These are phyloP conservation scores for Sugiyamaella neomexicana DNA, from an alignment of 1,139 yeast species.

Conservation along the genomic window DNA sequence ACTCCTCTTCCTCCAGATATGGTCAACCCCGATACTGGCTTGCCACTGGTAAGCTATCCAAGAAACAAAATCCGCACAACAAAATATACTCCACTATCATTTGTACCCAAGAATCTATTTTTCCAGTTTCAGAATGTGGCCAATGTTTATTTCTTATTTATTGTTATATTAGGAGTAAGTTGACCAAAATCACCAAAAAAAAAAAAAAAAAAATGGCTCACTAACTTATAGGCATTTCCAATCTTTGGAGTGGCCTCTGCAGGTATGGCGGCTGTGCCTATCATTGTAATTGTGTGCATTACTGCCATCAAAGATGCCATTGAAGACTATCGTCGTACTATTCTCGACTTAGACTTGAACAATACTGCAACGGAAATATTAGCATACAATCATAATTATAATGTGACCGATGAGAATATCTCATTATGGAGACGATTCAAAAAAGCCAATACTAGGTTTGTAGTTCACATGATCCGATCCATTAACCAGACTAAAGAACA, in stretches of 20 bases:
- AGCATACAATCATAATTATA: conserved; percentile 67
- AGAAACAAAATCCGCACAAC: conserved; percentile 95
- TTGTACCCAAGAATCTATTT: conserved; percentile 78
- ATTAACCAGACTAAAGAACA: conserved; percentile 29
- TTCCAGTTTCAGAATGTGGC: conserved; percentile 89
- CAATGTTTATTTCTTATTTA: conserved; percentile 76
- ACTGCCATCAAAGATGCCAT: conserved; percentile 93
- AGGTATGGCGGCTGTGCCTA: conserved; percentile 88
- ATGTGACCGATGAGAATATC: conserved; percentile 68
- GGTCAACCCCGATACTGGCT: conserved; percentile 58
- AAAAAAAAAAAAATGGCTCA: too few relatives aligned
- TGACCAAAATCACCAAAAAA: background rate
- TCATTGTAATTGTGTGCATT: conserved; percentile 83
- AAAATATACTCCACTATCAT: conserved; percentile 86
- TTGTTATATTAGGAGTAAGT: conserved; percentile 68
- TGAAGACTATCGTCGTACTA: conserved; percentile 86
- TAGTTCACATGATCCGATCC: conserved; percentile 29
- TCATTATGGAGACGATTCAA: conserved; percentile 68
- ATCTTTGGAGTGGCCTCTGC: conserved; percentile 92
- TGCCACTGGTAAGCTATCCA: conserved; percentile 60
- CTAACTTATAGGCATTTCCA: conserved; percentile 49
- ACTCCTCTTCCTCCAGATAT: conserved; percentile 63
- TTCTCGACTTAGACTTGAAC: conserved; percentile 79
- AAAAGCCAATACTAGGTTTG: conserved; percentile 45
- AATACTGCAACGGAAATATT: conserved; percentile 81